Conservation (phyloP, 371 early-diverging fungal species). For the Lichtheimia ramosa region DNA sequence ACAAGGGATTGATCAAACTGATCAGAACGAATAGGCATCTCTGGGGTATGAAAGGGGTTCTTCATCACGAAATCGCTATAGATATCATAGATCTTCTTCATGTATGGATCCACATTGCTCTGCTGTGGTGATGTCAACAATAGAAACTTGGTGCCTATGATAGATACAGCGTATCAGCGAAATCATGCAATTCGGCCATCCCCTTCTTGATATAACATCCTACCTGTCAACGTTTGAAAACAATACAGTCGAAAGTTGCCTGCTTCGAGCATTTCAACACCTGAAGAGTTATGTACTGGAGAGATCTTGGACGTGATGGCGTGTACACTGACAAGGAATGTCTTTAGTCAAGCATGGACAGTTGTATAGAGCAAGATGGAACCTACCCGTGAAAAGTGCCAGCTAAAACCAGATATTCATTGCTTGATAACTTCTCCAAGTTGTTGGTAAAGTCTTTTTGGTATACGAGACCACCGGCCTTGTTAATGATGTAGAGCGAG, state of each 20-base stretch:
- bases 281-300: constrained; percentile 78
- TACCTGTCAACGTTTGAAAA: constrained; percentile 93
- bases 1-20: constrained; percentile 85
- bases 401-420: constrained; percentile 95
- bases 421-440: constrained; percentile 80
- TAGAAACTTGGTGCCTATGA: constrained; percentile 90
- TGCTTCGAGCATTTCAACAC: constrained; percentile 91
- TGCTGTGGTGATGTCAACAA: constrained; percentile 82
- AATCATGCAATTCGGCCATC: neutral
- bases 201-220: neutral
- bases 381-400: constrained; percentile 93
- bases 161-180: neutral
- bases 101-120: constrained; percentile 65
- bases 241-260: constrained; percentile 90
- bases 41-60: constrained; percentile 98
- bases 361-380: constrained; percentile 1
- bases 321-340: constrained; percentile 70
- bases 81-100: constrained; percentile 82
- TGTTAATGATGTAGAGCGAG: constrained; percentile 93
- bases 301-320: constrained; percentile 95
- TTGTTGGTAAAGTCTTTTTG: constrained; percentile 87
- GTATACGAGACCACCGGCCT: constrained; percentile 95
- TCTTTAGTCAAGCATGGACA: neutral
- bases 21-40: constrained; percentile 98
- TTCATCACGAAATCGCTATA: constrained; percentile 98